Base-by-base conservation (phyloP, 495 filamentous ascomycete genomes). In the Aspergillus wentii region DNA sequence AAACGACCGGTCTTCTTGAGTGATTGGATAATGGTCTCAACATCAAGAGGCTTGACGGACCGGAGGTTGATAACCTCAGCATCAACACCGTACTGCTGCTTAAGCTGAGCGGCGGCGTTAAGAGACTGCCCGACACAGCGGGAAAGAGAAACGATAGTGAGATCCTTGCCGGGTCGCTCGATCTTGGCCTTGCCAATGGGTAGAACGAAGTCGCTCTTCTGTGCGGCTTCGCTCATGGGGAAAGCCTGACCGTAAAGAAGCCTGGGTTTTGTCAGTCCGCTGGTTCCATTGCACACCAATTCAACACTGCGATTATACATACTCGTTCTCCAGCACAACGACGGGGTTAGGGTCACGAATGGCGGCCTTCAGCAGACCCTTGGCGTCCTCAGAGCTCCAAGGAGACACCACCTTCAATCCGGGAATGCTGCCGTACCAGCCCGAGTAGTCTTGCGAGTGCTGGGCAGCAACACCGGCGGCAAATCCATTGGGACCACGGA, bases 121-220 rank as follows among this genome's bases (percentile, higher is more conserved):
- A 98, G 72, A 51, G 85, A 88, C 74, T 91, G 92, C 40, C 92
- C 94, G 42, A 98, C 92, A 59, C 85, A 94, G 54, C 92, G 88
- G 32, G 92, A 98, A 41, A 95, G 75, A 21, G 88, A 83, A 33
- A 97, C 90, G 43, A 98, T 86, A 47, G 94, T 98, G 33, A 98
- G 69, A 66, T 98, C 92, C 68, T 88, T 95, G 68, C 92, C 92
- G 34, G 79, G 75, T 41, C 92, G 88, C 74, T 98, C 92, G 52
- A 98, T 84, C 79, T 98, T 98, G 57, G 92, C 92, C 79, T 97
- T 98, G 62, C 92, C 92, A 57, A 98, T 80, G 35, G 92, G 92
- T 35, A 98, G 58, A 46, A 96, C 89, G 57, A 96, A 98, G 68
- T 97, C 94, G 62, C 83, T 82, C 65, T 83, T 88, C 69, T 95